Evolutionary conservation across 2,329 filamentous ascomycete species (phyloP), one percentile per base, ranked within the genome.

Genomic region (Xylaria sp.): DNA sequence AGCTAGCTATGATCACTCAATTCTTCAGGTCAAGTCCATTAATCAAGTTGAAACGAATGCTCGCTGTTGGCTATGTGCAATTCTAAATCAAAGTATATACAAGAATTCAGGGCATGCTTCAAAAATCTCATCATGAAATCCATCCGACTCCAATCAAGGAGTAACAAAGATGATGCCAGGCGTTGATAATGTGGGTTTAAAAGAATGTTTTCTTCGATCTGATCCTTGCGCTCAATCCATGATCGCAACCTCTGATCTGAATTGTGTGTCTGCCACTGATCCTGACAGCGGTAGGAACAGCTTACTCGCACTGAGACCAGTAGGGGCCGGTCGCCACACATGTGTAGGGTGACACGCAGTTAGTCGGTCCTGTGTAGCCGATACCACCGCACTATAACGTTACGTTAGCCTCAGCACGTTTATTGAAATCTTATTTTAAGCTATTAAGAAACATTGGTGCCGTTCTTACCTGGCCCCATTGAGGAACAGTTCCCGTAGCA

Each of bases 231-330:
- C 13, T 67, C 65, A 67, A 37, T 65, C 68, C 68, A 70, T 66
- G 62, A 58, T 57, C 69, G 66, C 62, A 71, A 63, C 59, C 48
- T 57, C 66, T 64, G 66, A 69, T 69, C 67, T 64, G 54, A 18
- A 7, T 46, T 51, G 46, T 41, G 39, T 41, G 12, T 41, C 6
- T 51, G 15, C 63, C 51, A 20, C 39, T 31, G 56, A 15, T 28
- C 18, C n/a, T 4, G 31, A 34, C 41, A 41, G 41, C 10, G 18
- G 48, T 58, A 31, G n/a, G 65, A 20, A n/a, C 34, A 34, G 18
- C n/a, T 60, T 68, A 72, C 62, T 70, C 25, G 68, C 68, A 73
- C 34, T 73, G 70, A 7, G 68, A 66, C 70, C 70, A 73, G 25
- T 54, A 73, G 50, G 4, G 31, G 48, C 68, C 59, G 10, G 48